phyloP scores from a whole-genome alignment of 306 rosid species.

The Cucumis melo region DNA sequence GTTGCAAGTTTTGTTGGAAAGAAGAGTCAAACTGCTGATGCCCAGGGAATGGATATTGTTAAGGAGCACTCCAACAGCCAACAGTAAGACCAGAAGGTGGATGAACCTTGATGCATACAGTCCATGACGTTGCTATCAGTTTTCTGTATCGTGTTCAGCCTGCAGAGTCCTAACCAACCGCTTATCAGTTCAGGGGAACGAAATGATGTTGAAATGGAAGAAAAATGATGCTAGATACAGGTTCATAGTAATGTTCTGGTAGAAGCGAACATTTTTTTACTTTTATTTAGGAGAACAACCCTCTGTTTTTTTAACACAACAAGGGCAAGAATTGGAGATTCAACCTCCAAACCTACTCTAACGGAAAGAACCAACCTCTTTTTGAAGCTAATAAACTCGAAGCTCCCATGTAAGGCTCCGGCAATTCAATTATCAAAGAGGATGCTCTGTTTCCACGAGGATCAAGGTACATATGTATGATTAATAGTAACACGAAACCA shows the following conservation, averaged over 20 bases:
- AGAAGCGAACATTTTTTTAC: not conserved
- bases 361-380: not conserved
- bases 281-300: not conserved
- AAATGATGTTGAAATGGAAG: not conserved
- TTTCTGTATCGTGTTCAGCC: not conserved
- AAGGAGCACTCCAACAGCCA: constrained; percentile 16
- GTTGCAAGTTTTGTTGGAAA: constrained; percentile 15
- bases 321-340: too few relatives aligned
- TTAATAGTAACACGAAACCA: not conserved
- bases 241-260: not conserved
- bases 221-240: not conserved
- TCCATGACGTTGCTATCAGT: not conserved
- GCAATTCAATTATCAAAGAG: not conserved
- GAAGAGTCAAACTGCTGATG: constrained; percentile 22
- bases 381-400: not conserved
- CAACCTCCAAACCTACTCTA: too few relatives aligned
- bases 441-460: not conserved
- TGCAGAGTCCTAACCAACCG: not conserved
- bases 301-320: not conserved
- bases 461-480: not conserved
- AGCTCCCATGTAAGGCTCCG: not conserved
- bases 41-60: constrained; percentile 45
- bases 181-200: not conserved
- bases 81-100: constrained; percentile 31
- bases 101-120: not conserved